These are phyloP conservation scores for barrel medic (Medicago truncatula) DNA, from an alignment of 306 rosid species.

Conservation along the genomic window MtrunA17r5.0-ANR NC_053042.1:47763001-47763500, in stretches of 20 bases:
- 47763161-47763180: not conserved
- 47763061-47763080: not conserved
- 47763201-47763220: not conserved
- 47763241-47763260: not conserved
- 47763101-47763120: not conserved
- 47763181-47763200: not conserved
- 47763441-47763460: constrained; percentile 78
- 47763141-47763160: not conserved
- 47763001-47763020: too few relatives aligned
- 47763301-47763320: not conserved
- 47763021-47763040: too few relatives aligned
- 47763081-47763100: not conserved
- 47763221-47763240: not conserved
- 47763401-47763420: constrained; percentile 46
- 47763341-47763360: not conserved
- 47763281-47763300: not conserved
- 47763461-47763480: constrained; percentile 74
- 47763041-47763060: not conserved
- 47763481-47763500: constrained; percentile 28
- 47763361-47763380: not conserved
- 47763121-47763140: not conserved
- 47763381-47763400: constrained; percentile 11
- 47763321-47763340: not conserved
- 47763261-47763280: not conserved
- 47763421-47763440: constrained; percentile 74